phyloP scores from a whole-genome alignment of 2,329 filamentous ascomycete genomes.

The Penicillium sp. region DNA sequence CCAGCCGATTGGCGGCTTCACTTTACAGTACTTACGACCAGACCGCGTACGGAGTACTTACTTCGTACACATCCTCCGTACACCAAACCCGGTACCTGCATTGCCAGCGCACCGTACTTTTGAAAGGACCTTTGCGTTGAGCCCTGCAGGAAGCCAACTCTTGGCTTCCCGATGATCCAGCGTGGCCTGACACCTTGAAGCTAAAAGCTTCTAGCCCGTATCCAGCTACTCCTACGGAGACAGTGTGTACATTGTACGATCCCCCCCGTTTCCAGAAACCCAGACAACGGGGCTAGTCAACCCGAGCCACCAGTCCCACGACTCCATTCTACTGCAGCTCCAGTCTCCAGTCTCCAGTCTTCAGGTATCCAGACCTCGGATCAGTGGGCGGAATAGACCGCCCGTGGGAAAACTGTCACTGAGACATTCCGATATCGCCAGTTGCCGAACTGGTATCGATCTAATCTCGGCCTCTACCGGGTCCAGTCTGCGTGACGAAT shows the following conservation, averaged over 20 bases:
- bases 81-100: constrained; percentile 1
- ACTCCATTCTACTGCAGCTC: neutral
- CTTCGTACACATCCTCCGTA: neutral
- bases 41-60: neutral
- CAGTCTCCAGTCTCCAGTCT: neutral
- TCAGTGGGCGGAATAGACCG: neutral
- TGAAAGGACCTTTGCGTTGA: neutral
- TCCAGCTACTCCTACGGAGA: too few relatives aligned
- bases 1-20: neutral
- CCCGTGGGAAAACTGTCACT: neutral
- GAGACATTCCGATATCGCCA: neutral
- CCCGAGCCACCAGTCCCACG: neutral
- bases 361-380: neutral
- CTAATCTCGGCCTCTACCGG: constrained; percentile 5
- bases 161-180: neutral
- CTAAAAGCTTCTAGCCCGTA: neutral
- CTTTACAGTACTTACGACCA: constrained; percentile 1
- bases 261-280: neutral
- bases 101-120: constrained; percentile 6
- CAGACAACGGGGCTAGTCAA: neutral
- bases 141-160: neutral
- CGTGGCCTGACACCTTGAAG: neutral
- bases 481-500: neutral
- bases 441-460: neutral
- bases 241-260: neutral